A percentile compares a stretch with the other conserved stretches of the same genome.
phyloP scores from a whole-genome alignment of 2,329 filamentous ascomycete species.

The Cercospora citrullina region DNA sequence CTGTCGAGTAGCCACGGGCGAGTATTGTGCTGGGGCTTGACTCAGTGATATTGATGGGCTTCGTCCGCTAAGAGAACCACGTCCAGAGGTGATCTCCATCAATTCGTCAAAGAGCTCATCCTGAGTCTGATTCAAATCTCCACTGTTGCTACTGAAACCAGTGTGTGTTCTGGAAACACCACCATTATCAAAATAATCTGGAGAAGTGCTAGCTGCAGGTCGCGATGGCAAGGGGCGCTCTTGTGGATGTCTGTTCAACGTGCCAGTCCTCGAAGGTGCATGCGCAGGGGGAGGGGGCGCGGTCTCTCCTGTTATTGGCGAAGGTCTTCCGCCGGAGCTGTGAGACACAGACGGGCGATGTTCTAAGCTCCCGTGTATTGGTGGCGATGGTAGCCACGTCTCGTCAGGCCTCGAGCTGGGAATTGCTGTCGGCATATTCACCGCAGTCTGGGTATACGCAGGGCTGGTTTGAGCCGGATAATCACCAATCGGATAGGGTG shows the following conservation, averaged over 20 bases:
- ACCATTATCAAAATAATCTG: conserved; percentile 42
- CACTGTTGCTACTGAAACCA: conserved; percentile 15
- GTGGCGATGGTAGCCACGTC: conserved; percentile 34
- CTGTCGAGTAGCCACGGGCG: conserved; percentile 31
- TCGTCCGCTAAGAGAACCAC: conserved; percentile 21
- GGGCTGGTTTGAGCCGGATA: conserved; percentile 28
- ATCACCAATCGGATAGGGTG: conserved; percentile 29
- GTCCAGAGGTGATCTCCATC: conserved; percentile 52
- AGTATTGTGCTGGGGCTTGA: conserved; percentile 31
- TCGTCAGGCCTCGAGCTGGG: conserved; percentile 21
- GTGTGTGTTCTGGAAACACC: conserved; percentile 29
- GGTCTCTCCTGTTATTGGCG: conserved; percentile 47
- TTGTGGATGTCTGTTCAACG: conserved; percentile 57
- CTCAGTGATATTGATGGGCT: conserved; percentile 43
- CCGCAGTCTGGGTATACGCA: conserved; percentile 19
- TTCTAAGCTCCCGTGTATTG: conserved; percentile 27
- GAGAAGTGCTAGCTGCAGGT: conserved; percentile 44
- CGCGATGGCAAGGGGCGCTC: conserved; percentile 60
- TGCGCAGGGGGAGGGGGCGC: conserved; percentile 53
- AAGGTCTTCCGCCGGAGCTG: conserved; percentile 23
- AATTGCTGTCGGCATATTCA: conserved; percentile 15
- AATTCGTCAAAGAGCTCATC: conserved; percentile 61
- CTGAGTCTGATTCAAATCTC: conserved; percentile 41
- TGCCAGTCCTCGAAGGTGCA: conserved; percentile 45
- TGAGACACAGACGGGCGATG: conserved; percentile 33